Base-by-base conservation (phyloP, 306 rosid genomes). In the Lithocarpus polystachyus region DNA sequence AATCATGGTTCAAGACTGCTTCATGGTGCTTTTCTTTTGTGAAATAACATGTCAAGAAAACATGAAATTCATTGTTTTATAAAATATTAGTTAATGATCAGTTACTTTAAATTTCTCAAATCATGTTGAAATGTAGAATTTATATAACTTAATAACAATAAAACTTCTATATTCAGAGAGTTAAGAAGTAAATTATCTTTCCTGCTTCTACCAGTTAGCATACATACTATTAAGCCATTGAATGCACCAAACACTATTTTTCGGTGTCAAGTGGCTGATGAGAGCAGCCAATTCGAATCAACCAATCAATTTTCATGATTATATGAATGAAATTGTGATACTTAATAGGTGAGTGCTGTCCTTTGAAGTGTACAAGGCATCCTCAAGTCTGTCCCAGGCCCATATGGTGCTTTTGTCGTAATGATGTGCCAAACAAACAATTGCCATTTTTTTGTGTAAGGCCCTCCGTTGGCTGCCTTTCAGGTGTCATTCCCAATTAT, bases 401-500 rank as follows among this genome's bases (percentile, higher is more conserved):
- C 56, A 7, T 20, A 26, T 40, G 45, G 2, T 20, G 37, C 23
- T n/a, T 56, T 77, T 56, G 2, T 55, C 52, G 26, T 19, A 17
- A 29, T 48, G 59, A 5, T 40, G 28, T 77, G 12, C 37, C 57
- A 52, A 61, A 28, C 64, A 35, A 60, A 74, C 78, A 84, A 37
- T 73, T 73, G 10, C 67, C 57, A 43, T 54, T 55, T 71, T 24
- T 59, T 81, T 60, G 65, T 61, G 48, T 59, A 31, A 51, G 75
- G 71, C 37, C 37, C 68, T 43, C n/a, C 79, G 48, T 53, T 22
- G 64, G 20, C 81, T 56, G 51, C 81, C 72, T 45, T 81, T 35
- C 82, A 59, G 79, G 76, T 48, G 82, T 19, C 77, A 18, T 24
- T 76, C 71, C 70, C 79, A 67, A 65, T 43, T 57, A 64, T 60